Evolutionary conservation across 139 green algal genomes (phyloP).

Genomic region (Zygnema cylindricum): DNA sequence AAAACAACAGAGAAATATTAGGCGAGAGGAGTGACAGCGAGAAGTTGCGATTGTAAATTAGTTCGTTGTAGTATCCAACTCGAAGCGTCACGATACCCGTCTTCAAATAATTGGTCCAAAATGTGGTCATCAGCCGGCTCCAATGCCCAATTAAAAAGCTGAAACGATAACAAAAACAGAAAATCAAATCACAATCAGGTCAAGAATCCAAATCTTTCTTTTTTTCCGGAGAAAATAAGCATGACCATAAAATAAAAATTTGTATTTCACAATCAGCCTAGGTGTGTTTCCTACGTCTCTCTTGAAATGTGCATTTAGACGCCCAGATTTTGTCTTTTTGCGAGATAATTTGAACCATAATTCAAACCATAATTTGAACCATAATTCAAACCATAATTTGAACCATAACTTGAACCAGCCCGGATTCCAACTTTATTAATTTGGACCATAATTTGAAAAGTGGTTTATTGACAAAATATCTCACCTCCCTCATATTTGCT

Average conservation of each 20-base stretch:
- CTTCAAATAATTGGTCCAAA: slow-evolving; percentile 62
- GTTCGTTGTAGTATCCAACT: slow-evolving; percentile 18
- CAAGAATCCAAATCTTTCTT: not conserved
- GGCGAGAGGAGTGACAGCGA: too few species aligned
- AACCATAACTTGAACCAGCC: not conserved
- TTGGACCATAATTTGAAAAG: too few species aligned
- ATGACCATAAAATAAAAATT: not conserved
- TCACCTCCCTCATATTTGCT: slow-evolving; percentile 21
- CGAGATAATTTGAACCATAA: not conserved
- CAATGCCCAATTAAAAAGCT: slow-evolving; percentile 63
- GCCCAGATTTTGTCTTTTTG: not conserved
- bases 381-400: not conserved
- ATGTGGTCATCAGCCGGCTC: slow-evolving; percentile 70
- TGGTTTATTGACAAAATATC: too few species aligned
- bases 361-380: not conserved
- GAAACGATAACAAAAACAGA: slow-evolving; percentile 4
- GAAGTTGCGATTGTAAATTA: too few species aligned
- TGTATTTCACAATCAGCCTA: not conserved
- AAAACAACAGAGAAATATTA: too few species aligned
- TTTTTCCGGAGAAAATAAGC: not conserved
- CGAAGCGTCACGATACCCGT: slow-evolving; percentile 39
- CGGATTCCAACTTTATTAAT: not conserved
- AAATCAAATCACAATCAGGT: not conserved
- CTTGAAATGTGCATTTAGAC: not conserved
- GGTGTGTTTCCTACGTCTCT: not conserved